Evolutionary conservation across 768 basidiomycete genomes (phyloP).

Genomic region (Mycena venus): DNA sequence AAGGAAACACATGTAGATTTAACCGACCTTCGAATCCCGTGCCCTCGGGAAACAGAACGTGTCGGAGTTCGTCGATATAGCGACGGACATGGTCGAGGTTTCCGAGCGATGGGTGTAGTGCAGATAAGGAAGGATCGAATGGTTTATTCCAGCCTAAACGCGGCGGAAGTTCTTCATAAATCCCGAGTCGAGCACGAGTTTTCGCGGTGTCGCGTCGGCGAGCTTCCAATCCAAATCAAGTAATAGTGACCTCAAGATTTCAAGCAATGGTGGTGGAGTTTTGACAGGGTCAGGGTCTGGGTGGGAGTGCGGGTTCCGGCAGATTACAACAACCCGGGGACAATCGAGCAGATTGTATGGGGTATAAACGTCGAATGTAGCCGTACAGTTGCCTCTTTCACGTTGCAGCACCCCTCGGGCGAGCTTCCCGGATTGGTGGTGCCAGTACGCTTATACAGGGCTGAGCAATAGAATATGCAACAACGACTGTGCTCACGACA

Average conservation of each 20-base stretch:
- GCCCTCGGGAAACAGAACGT: constrained; percentile 38
- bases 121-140: neutral
- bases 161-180: constrained; percentile 35
- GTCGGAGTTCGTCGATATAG: constrained; percentile 35
- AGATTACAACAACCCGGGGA: neutral
- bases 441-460: too few species aligned
- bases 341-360: constrained; percentile 3
- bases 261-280: constrained; percentile 16
- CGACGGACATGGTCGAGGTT: constrained; percentile 40
- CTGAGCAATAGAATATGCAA: constrained; percentile 27
- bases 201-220: too few species aligned
- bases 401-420: constrained; percentile 24
- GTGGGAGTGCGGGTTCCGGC: constrained; percentile 5
- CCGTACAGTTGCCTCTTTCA: neutral
- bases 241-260: constrained; percentile 31
- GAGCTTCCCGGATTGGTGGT: constrained; percentile 27
- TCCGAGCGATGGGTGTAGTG: neutral
- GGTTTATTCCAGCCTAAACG: constrained; percentile 32
- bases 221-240: constrained; percentile 39
- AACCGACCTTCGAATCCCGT: constrained; percentile 41
- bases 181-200: constrained; percentile 38
- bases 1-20: neutral
- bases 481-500: constrained; percentile 24
- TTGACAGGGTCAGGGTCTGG: neutral
- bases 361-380: constrained; percentile 15